Conservation (phyloP, 2,329 filamentous ascomycete genomes). For the Xylariomycetidae sp. region DNA sequence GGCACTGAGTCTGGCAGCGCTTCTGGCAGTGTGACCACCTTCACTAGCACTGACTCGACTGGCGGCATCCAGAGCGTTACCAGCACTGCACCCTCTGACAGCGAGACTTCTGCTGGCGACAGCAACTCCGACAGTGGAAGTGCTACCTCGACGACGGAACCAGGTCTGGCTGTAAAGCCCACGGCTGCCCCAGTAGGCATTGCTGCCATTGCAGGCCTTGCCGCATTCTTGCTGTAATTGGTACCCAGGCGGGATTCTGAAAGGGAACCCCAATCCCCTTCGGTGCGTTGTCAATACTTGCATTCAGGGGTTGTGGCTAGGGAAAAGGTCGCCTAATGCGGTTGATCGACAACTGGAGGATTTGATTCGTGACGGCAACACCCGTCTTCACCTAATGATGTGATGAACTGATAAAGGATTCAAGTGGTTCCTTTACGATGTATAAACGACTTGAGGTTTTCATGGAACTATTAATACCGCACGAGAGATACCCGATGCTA, state of each 20-base stretch:
- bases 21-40: slow-evolving; percentile 15
- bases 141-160: slow-evolving; percentile 6
- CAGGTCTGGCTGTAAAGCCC: slow-evolving; percentile 13
- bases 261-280: no score
- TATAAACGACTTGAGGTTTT: slow-evolving; percentile 25
- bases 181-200: slow-evolving; percentile 25
- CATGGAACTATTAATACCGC: slow-evolving; percentile 21
- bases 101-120: slow-evolving; percentile 6
- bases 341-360: no score
- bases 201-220: slow-evolving; percentile 25
- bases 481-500: slow-evolving; percentile 25
- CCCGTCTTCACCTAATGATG: slow-evolving; percentile 16
- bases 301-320: slow-evolving; percentile 1
- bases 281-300: no score
- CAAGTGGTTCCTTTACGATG: slow-evolving; percentile 23
- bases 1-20: slow-evolving; percentile 15
- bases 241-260: no score
- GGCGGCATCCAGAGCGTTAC: slow-evolving; percentile 16
- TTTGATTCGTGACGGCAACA: no score
- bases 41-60: slow-evolving; percentile 14
- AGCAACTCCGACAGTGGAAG: slow-evolving; percentile 3
- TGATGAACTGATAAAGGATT: slow-evolving; percentile 15
- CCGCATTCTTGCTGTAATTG: slow-evolving; percentile 24
- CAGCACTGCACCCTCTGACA: slow-evolving; percentile 14
- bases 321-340: slow-evolving; percentile 7